Evolutionary conservation across 169 alveolate species (phyloP).

Genomic region (Cryptosporidium meleagridis): DNA sequence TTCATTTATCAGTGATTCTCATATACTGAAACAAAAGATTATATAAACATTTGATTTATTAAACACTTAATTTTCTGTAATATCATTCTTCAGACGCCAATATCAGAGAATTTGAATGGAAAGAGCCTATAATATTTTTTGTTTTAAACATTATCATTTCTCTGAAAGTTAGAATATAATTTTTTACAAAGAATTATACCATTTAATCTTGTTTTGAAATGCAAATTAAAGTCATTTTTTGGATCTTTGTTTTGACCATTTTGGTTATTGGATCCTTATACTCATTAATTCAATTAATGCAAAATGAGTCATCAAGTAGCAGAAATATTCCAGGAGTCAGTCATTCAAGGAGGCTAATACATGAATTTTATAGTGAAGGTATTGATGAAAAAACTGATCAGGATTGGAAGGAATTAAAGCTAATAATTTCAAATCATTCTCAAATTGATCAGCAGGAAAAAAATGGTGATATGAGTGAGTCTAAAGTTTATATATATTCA

Average conservation of each 20-base stretch:
- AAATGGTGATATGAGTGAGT: background rate
- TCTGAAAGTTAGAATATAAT: too few species aligned
- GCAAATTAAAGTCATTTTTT: background rate
- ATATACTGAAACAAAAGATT: background rate
- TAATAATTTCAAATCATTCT: background rate
- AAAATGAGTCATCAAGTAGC: background rate
- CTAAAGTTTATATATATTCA: slow-evolving; percentile 37
- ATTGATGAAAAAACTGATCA: background rate
- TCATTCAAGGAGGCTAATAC: background rate
- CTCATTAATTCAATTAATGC: background rate
- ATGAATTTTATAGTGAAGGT: background rate
- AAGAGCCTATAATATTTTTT: too few species aligned
- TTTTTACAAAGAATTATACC: background rate
- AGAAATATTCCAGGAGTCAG: background rate
- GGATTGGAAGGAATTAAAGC: background rate
- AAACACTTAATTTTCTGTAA: background rate
- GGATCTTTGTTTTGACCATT: background rate
- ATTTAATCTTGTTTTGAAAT: background rate
- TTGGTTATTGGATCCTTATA: background rate
- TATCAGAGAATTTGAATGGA: background rate
- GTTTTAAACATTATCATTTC: too few species aligned
- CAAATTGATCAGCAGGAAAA: background rate
- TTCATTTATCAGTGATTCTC: background rate
- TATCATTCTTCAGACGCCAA: too few species aligned
- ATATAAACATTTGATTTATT: too few species aligned